A percentile compares a stretch with the other conserved stretches of the same genome.
These are phyloP conservation scores for Pholiota molesta DNA, from an alignment of 768 basidiomycete species.

Conservation along the genomic window DNA sequence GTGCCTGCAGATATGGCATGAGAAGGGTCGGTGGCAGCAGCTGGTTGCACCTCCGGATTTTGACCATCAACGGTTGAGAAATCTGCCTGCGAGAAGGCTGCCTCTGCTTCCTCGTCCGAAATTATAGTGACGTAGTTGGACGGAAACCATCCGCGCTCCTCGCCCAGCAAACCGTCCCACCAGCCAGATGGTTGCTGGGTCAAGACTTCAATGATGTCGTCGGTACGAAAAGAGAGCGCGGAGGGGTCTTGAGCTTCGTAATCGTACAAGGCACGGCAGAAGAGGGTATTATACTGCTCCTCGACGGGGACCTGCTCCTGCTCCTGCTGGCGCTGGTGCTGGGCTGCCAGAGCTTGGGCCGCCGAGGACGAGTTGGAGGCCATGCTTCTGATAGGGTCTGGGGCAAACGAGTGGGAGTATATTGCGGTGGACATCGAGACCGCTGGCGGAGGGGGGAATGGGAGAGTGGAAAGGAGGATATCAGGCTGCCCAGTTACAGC, in stretches of 20 bases:
- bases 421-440: conserved; percentile 34
- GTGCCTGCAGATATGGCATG: conserved; percentile 48
- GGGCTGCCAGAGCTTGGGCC: conserved; percentile 12
- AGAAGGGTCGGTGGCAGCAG: conserved; percentile 49
- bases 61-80: conserved; percentile 38
- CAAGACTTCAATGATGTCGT: conserved; percentile 93
- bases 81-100: conserved; percentile 57
- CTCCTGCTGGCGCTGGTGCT: conserved; percentile 27
- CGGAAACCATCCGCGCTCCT: conserved; percentile 96
- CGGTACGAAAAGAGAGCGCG: conserved; percentile 83
- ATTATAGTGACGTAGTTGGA: conserved; percentile 90
- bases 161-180: conserved; percentile 95
- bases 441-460: conserved; percentile 25
- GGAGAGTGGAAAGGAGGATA: neutral
- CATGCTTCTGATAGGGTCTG: conserved; percentile 19
- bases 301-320: conserved; percentile 44
- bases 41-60: conserved; percentile 22
- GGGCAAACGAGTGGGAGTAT: conserved; percentile 32
- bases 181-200: conserved; percentile 92
- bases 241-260: conserved; percentile 88
- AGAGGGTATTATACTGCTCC: conserved; percentile 72
- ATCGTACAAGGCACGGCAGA: conserved; percentile 92
- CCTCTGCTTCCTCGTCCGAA: conserved; percentile 79
- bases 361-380: conserved; percentile 20
- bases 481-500: conserved; percentile 3